phyloP scores from a whole-genome alignment of 495 filamentous ascomycete genomes.

The Tuber borchii region DNA sequence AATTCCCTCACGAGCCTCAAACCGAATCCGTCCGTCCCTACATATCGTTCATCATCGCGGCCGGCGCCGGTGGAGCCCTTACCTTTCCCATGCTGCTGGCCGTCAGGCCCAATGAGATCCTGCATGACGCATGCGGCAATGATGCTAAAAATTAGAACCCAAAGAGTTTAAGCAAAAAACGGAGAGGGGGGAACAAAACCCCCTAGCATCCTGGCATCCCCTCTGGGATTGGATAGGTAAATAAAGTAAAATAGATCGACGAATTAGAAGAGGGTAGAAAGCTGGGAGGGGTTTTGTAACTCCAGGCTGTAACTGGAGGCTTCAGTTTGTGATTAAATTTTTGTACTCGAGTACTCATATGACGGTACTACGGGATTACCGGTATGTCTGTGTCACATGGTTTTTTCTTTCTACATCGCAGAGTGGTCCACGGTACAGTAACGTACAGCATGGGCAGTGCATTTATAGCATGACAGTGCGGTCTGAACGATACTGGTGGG shows the following conservation, averaged over 20 bases:
- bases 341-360: background rate
- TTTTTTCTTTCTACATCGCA: background rate
- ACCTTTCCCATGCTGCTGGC: background rate
- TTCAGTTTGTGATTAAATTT: background rate
- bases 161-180: background rate
- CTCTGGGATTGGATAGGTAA: background rate
- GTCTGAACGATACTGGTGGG: background rate
- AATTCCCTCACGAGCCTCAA: slow-evolving; percentile 4
- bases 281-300: background rate
- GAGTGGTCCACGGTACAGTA: background rate
- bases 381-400: background rate
- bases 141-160: background rate
- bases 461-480: background rate
- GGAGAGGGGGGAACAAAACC: background rate
- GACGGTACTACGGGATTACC: background rate
- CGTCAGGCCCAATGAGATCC: background rate
- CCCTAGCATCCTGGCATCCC: background rate
- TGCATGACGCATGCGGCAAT: background rate
- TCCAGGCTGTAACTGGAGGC: background rate
- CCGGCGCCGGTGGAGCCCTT: background rate
- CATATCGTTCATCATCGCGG: background rate
- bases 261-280: background rate
- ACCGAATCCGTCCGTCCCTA: slow-evolving; percentile 2
- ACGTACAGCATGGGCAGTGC: background rate
- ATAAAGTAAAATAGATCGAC: background rate